Evolutionary conservation across 2,329 filamentous ascomycete genomes (phyloP).

Genomic region (Colletotrichum abscissum): DNA sequence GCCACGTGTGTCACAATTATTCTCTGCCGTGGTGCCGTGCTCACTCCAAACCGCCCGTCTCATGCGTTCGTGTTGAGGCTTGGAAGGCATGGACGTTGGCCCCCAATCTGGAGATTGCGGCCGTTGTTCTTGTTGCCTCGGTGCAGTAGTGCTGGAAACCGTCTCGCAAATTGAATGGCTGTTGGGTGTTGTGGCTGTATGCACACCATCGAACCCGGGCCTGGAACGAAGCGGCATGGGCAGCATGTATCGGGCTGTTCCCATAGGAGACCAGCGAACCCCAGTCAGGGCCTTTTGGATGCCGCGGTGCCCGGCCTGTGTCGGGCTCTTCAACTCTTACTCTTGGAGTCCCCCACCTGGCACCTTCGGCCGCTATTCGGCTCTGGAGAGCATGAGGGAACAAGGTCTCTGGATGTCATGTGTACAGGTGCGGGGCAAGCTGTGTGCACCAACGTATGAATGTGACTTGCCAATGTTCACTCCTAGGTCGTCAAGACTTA

Average conservation of each 20-base stretch:
- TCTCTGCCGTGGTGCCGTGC: conserved; percentile 7
- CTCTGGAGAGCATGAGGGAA: conserved; percentile 11
- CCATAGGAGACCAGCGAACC: neutral
- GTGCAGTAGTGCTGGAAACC: conserved; percentile 26
- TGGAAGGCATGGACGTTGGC: conserved; percentile 17
- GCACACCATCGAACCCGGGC: conserved; percentile 20
- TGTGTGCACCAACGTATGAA: neutral
- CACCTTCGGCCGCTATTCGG: conserved; percentile 15
- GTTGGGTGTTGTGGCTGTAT: conserved; percentile 23
- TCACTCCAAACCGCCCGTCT: conserved; percentile 5
- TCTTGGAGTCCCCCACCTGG: neutral
- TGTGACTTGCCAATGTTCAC: conserved; percentile 3
- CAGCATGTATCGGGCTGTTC: conserved; percentile 20
- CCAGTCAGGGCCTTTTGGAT: conserved; percentile 4
- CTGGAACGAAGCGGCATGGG: conserved; percentile 23
- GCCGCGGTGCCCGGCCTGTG: conserved; percentile 9
- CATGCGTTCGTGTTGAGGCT: conserved; percentile 7
- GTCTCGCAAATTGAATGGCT: conserved; percentile 11
- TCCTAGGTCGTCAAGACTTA: neutral
- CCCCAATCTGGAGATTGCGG: conserved; percentile 31
- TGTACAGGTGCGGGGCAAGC: conserved; percentile 29
- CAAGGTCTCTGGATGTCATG: conserved; percentile 9
- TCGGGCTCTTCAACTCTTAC: conserved; percentile 6
- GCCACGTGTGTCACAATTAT: conserved; percentile 14
- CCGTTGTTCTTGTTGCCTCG: conserved; percentile 30